phyloP scores from a whole-genome alignment of 495 filamentous ascomycete genomes.

The Aspergillus sclerotiicarbonarius region DNA sequence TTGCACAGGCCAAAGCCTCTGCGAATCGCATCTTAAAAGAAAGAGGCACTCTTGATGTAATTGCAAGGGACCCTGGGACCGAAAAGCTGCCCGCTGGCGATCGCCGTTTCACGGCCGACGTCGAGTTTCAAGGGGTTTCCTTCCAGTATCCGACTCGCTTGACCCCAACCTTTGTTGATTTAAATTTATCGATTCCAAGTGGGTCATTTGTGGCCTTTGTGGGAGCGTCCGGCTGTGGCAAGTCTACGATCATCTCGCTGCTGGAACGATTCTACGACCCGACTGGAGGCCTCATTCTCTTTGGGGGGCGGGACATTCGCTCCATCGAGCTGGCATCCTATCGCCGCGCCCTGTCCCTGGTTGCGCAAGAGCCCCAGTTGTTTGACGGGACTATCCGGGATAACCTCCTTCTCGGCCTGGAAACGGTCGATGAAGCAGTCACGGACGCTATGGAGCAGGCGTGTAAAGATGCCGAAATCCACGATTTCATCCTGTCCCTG shows the following conservation, averaged over 20 bases:
- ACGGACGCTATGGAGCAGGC: conserved; percentile 50
- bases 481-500: conserved; percentile 60
- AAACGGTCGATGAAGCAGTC: conserved; percentile 20
- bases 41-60: background rate
- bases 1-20: conserved; percentile 57
- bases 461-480: conserved; percentile 59
- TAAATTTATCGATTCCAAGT: conserved; percentile 48
- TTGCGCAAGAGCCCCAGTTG: conserved; percentile 60
- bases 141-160: conserved; percentile 60
- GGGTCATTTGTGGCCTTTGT: conserved; percentile 69
- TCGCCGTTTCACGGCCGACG: background rate
- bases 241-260: conserved; percentile 64
- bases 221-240: conserved; percentile 69
- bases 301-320: background rate
- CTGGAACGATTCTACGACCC: conserved; percentile 40
- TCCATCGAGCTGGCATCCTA: conserved; percentile 26
- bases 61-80: background rate
- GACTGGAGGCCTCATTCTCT: background rate
- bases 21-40: conserved; percentile 51
- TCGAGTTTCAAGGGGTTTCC: conserved; percentile 48
- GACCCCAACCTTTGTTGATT: conserved; percentile 44
- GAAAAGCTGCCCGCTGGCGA: background rate
- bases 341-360: conserved; percentile 53
- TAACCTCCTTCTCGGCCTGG: conserved; percentile 54
- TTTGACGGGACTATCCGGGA: conserved; percentile 59